A percentile compares a stretch with the other conserved stretches of the same genome.
Evolutionary conservation across 768 basidiomycete species (phyloP).

Genomic region (Termitomyces sp.): DNA sequence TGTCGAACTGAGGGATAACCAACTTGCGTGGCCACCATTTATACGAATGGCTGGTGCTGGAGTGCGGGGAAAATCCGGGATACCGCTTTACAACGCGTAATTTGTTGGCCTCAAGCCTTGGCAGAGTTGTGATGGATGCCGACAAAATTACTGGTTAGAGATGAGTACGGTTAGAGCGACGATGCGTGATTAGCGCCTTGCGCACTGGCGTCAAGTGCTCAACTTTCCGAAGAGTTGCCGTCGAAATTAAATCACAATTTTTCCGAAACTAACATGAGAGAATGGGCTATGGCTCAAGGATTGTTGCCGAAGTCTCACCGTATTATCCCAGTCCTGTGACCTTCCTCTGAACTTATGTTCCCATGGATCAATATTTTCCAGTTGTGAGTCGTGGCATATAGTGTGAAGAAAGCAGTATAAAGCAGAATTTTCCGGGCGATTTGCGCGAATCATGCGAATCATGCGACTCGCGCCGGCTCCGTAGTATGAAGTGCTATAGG

Average conservation of each 20-base stretch:
- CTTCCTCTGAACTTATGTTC: neutral
- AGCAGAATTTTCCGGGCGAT: neutral
- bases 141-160: neutral
- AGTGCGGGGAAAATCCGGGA: constrained; percentile 8
- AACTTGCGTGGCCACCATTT: neutral
- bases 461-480: neutral
- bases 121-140: neutral
- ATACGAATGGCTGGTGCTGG: neutral
- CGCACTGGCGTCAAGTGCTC: neutral
- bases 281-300: neutral
- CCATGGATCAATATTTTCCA: neutral
- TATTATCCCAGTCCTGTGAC: neutral
- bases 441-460: neutral
- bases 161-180: neutral
- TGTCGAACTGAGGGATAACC: neutral
- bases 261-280: neutral
- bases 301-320: neutral
- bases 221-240: neutral
- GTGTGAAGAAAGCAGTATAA: neutral
- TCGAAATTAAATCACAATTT: neutral
- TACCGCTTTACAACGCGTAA: neutral
- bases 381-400: neutral
- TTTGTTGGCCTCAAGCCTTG: neutral
- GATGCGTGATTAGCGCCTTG: neutral
- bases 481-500: neutral